Evolutionary conservation across 305 asterid genomes (phyloP), one percentile per base, ranked within the genome.

Genomic region (Fraxinus sp.): DNA sequence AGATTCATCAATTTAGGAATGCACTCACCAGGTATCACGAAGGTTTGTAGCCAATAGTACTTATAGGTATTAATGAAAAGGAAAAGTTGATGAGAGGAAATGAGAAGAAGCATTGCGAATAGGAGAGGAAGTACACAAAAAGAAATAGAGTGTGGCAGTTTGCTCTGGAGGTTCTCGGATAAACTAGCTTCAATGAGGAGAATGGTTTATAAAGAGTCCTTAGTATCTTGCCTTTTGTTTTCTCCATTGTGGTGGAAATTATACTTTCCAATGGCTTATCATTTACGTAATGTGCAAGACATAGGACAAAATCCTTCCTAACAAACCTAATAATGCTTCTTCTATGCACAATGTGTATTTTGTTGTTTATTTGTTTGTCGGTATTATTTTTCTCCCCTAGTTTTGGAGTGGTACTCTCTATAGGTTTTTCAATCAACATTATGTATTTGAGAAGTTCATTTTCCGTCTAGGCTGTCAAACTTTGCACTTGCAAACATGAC

Each of bases 401-500:
- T 57, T 18, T 6, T 57, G 26, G 3, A 57, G 28, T 22, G 26
- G 26, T 18, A 18, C 66, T 57, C 66, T 6, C 66, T 57, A 16
- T 57, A 57, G 28, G 66, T 57, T 57, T 57, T 57, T 57, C 28
- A 18, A 55, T 6, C 0, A n/a, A 18, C 66, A 57, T 57, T 57
- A 57, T 57, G 66, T 18, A 57, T 57, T 57, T n/a, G 28, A 57
- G 66, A 57, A 57, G 66, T 57, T 52, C 22, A 52, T 52, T 57
- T 18, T 57, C 28, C 26, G 2, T 18, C 66, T 18, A 5, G 26
- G 26, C 26, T 55, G 26, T 55, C 24, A 55, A 55, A 55, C 66
- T 55, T 18, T 57, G 66, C 80, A 81, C 81, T 81, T 83, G 41
- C 59, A 49, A 77, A 57, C 77, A 77, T 64, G 66, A 71, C 24